Conservation (phyloP, 2,329 filamentous ascomycete genomes). For the Epichloe brachyelytri region DNA sequence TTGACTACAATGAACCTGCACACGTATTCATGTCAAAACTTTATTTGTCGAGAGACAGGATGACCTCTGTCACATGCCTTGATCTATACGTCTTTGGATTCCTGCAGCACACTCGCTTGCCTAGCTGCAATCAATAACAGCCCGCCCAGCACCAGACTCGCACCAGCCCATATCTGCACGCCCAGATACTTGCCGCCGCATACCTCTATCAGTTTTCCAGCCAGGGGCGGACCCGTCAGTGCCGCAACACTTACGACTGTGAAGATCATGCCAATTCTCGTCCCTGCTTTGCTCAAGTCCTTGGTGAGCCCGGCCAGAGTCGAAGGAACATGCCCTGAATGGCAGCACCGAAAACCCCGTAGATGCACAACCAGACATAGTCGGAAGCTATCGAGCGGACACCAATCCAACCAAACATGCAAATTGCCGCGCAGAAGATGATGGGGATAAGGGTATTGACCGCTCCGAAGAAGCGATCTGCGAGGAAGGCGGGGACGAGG, state of each 20-base stretch:
- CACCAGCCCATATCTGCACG: conserved; percentile 38
- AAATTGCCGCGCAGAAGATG: conserved; percentile 32
- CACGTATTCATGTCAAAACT: too few species aligned
- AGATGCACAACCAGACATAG: conserved; percentile 50
- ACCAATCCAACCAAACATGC: conserved; percentile 39
- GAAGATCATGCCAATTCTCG: conserved; percentile 48
- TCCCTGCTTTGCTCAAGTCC: conserved; percentile 40
- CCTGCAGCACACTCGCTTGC: not conserved
- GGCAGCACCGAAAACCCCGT: conserved; percentile 50
- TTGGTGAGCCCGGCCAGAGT: conserved; percentile 30
- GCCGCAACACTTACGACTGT: conserved; percentile 41
- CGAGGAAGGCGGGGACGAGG: conserved; percentile 39
- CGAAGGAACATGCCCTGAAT: conserved; percentile 54
- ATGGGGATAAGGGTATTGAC: conserved; percentile 42
- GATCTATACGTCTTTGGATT: not conserved
- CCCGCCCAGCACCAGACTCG: conserved; percentile 29
- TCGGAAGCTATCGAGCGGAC: conserved; percentile 22
- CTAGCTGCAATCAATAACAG: conserved; percentile 26
- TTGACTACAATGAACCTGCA: too few species aligned
- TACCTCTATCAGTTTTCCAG: conserved; percentile 34
- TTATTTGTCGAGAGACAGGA: too few species aligned
- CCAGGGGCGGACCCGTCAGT: conserved; percentile 41
- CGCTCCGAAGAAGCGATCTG: conserved; percentile 39
- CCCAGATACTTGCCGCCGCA: conserved; percentile 31
- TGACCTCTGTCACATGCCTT: too few species aligned